Conservation (phyloP, 2,329 filamentous ascomycete genomes). For the Neofusicoccum sp. region DNA sequence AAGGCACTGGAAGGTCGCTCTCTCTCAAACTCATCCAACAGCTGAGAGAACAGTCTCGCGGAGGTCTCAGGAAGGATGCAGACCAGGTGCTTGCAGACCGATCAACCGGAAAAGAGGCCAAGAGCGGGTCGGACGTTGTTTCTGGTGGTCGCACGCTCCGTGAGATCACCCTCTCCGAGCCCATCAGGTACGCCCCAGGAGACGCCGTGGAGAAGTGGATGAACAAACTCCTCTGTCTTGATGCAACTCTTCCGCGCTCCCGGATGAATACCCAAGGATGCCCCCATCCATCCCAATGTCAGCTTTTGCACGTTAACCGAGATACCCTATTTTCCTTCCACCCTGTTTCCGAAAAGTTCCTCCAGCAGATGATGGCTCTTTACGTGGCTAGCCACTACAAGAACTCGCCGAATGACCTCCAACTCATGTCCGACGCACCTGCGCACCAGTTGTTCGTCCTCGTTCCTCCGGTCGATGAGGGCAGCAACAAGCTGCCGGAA, state of each 20-base stretch:
- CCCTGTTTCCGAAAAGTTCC: conserved; percentile 92
- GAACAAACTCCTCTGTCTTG: conserved; percentile 89
- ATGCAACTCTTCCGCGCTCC: conserved; percentile 82
- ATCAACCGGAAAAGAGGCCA: conserved; percentile 69
- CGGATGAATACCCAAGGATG: conserved; percentile 74
- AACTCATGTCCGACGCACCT: conserved; percentile 96
- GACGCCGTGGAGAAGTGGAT: conserved; percentile 96
- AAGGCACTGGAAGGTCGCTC: conserved; percentile 91
- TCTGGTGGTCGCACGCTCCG: conserved; percentile 73
- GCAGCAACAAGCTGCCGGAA: conserved; percentile 79
- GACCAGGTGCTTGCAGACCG: conserved; percentile 73
- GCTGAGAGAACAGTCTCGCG: conserved; percentile 86
- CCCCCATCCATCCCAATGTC: conserved; percentile 87
- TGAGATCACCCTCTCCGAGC: conserved; percentile 90
- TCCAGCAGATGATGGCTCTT: conserved; percentile 97
- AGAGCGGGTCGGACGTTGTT: conserved; percentile 36
- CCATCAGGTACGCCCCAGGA: conserved; percentile 89
- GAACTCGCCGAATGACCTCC: conserved; percentile 96
- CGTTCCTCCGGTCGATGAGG: conserved; percentile 79
- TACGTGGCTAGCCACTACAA: conserved; percentile 99
- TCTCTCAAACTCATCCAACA: conserved; percentile 97
- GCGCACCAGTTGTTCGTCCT: conserved; percentile 96
- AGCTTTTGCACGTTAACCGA: conserved; percentile 91
- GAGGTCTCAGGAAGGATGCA: conserved; percentile 57
- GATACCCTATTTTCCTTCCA: conserved; percentile 99